phyloP scores from a whole-genome alignment of 176 grass and related monocot genomes.

The Cenchrus americanus region DNA sequence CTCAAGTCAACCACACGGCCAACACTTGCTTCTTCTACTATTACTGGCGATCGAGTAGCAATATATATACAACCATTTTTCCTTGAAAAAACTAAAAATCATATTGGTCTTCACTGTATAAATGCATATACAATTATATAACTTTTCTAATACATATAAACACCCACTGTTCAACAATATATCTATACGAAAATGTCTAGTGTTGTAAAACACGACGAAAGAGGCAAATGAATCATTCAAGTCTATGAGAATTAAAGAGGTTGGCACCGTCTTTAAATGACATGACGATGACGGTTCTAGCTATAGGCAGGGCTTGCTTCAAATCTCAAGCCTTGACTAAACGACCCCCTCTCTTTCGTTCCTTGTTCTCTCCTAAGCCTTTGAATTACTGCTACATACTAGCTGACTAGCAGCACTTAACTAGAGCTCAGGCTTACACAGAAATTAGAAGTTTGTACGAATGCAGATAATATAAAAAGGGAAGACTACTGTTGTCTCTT shows the following conservation, averaged over 20 bases:
- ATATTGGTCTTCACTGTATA: neutral
- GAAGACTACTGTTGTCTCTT: too few species aligned
- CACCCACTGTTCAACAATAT: neutral
- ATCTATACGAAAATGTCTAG: neutral
- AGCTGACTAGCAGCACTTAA: slow-evolving; percentile 6
- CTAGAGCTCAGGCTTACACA: neutral
- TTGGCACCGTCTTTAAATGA: slow-evolving; percentile 44
- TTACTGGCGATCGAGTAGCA: neutral
- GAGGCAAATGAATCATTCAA: neutral
- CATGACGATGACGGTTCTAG: slow-evolving; percentile 14
- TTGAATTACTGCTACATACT: neutral
- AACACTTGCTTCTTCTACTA: too few species aligned
- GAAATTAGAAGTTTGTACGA: too few species aligned
- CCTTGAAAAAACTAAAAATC: neutral
- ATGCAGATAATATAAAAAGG: too few species aligned
- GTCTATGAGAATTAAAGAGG: slow-evolving; percentile 28
- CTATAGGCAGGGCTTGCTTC: slow-evolving; percentile 20
- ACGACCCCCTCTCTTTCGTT: neutral
- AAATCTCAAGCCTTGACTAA: slow-evolving; percentile 22
- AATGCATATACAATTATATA: neutral
- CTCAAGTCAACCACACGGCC: too few species aligned
- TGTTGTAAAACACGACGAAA: slow-evolving; percentile 25
- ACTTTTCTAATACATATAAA: neutral
- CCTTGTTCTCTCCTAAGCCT: slow-evolving; percentile 9
- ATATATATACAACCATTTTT: neutral